phyloP scores from a whole-genome alignment of 2,329 filamentous ascomycete species.

The Cadophora gregata region DNA sequence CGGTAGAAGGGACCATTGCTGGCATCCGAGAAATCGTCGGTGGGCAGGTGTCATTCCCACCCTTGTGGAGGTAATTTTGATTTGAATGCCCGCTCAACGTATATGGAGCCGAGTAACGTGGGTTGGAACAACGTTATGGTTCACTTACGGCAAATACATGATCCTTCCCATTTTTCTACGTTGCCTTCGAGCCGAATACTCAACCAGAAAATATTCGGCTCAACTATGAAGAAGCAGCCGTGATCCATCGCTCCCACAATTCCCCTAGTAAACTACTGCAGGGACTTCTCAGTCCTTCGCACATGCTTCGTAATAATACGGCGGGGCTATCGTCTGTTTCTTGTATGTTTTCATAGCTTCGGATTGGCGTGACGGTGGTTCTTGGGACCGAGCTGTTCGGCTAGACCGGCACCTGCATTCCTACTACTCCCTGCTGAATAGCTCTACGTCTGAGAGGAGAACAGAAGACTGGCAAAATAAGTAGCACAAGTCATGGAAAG shows the following conservation, averaged over 20 bases:
- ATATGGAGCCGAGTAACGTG: neutral
- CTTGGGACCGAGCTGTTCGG: neutral
- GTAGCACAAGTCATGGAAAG: neutral
- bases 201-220: neutral
- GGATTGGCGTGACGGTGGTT: neutral
- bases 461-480: neutral
- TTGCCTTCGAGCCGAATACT: too few relatives aligned
- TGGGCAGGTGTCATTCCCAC: neutral
- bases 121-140: neutral
- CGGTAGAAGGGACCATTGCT: neutral
- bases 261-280: neutral
- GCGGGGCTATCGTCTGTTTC: neutral
- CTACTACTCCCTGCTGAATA: neutral
- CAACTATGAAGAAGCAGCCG: neutral
- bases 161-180: too few relatives aligned
- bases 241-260: neutral
- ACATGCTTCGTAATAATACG: neutral
- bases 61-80: neutral
- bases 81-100: neutral
- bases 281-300: neutral
- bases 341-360: neutral
- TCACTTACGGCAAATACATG: neutral
- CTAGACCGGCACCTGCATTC: slow-evolving; percentile 5
- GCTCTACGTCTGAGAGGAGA: too few relatives aligned
- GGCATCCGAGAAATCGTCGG: neutral